Evolutionary conservation across 108 stramenopile genomes (phyloP).

Genomic region (Chaetoceros tenuissimus): DNA sequence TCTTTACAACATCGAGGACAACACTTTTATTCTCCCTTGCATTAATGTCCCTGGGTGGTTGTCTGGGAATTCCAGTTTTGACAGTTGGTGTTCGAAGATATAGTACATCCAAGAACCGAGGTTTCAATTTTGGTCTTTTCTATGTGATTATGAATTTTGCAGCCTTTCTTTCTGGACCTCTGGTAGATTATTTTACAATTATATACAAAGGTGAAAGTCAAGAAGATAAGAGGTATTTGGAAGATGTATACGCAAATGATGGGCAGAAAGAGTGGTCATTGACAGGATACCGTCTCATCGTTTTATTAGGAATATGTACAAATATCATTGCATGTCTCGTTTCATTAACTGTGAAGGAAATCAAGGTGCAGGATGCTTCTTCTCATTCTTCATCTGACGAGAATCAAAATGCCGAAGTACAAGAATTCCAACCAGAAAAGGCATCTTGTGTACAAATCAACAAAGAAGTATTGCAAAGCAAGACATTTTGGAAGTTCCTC

Average conservation of each 20-base stretch:
- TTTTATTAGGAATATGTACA: conserved; percentile 47
- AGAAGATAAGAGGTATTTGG: background rate
- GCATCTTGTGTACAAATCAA: conserved; percentile 42
- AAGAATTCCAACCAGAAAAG: conserved; percentile 38
- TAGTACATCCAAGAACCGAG: conserved; percentile 44
- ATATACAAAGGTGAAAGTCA: conserved; percentile 16
- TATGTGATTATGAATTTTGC: conserved; percentile 82
- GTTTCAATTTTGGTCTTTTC: conserved; percentile 82
- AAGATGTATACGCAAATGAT: conserved; percentile 1
- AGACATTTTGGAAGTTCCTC: conserved; percentile 71
- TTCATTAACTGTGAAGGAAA: conserved; percentile 49
- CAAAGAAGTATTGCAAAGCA: conserved; percentile 30
- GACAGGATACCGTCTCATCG: conserved; percentile 54
- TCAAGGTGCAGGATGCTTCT: conserved; percentile 37
- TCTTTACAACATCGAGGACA: conserved; percentile 25
- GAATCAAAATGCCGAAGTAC: conserved; percentile 13
- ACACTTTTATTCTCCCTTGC: conserved; percentile 31
- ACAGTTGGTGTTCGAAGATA: conserved; percentile 59
- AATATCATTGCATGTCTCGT: conserved; percentile 49
- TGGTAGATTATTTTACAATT: conserved; percentile 61
- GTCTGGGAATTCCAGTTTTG: conserved; percentile 63
- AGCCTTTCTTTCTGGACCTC: conserved; percentile 54
- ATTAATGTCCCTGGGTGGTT: conserved; percentile 44
- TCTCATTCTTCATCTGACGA: conserved; percentile 4
- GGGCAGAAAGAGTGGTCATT: conserved; percentile 30